Evolutionary conservation across 2,329 filamentous ascomycete species (phyloP).

Genomic region (Atkinsonella texensis): DNA sequence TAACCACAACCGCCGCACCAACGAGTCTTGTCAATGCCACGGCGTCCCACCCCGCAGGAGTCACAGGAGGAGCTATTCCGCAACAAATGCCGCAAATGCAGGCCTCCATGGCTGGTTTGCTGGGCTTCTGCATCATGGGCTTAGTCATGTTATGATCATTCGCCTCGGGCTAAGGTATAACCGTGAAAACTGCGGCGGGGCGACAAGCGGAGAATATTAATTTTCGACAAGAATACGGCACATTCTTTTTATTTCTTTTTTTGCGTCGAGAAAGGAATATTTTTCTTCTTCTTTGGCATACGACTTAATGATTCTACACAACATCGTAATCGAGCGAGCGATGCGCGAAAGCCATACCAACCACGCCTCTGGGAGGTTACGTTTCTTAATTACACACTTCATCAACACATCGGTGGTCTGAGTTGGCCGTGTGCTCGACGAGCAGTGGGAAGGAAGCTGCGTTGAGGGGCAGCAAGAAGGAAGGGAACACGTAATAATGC

Average conservation of each 20-base stretch:
- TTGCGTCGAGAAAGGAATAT: not conserved
- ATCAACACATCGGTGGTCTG: not conserved
- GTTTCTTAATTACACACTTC: not conserved
- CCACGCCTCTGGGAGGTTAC: not conserved
- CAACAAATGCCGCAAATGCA: slow-evolving; percentile 23
- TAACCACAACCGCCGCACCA: slow-evolving; percentile 3
- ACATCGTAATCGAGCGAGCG: slow-evolving; percentile 3
- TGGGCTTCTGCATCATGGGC: slow-evolving; percentile 25
- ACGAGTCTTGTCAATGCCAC: slow-evolving; percentile 16
- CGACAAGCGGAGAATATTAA: not conserved
- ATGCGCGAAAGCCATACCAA: not conserved
- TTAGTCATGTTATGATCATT: slow-evolving; percentile 20
- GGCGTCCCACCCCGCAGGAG: slow-evolving; percentile 14
- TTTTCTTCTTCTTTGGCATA: slow-evolving; percentile 2
- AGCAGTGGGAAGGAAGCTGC: not conserved
- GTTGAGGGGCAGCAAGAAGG: not conserved
- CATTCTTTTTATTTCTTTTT: not conserved
- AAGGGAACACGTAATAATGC: not conserved
- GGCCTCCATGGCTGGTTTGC: slow-evolving; percentile 21
- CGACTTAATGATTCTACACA: slow-evolving; percentile 6
- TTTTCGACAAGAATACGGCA: not conserved
- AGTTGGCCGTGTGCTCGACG: not conserved
- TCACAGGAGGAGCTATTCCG: slow-evolving; percentile 21
- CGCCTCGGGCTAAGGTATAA: not conserved
- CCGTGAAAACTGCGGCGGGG: not conserved